A percentile compares a stretch with the other conserved stretches of the same genome.
Conservation (phyloP, 2,329 filamentous ascomycete genomes). For the Fusarium tricinctum region DNA sequence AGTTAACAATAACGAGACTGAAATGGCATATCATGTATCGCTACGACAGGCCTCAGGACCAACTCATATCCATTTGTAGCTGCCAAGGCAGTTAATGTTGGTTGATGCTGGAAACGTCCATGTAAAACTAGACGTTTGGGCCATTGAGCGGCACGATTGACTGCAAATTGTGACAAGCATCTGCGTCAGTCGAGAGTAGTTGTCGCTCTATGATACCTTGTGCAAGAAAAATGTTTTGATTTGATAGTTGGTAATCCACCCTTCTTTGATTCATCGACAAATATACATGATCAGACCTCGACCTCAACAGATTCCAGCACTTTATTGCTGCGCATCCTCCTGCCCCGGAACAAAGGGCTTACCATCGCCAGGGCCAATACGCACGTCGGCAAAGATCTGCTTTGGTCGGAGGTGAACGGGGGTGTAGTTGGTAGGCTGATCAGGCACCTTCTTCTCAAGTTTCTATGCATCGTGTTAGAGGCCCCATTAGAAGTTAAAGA, state of each 20-base stretch:
- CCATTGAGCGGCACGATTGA: background rate
- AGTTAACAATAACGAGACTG: background rate
- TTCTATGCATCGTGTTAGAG: slow-evolving; percentile 65
- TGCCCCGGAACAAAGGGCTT: slow-evolving; percentile 59
- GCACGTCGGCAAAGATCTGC: slow-evolving; percentile 72
- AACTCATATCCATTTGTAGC: no score
- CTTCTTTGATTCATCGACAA: slow-evolving; percentile 52
- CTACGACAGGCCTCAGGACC: background rate
- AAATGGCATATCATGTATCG: background rate
- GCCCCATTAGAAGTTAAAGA: background rate
- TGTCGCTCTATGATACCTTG: background rate
- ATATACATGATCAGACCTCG: slow-evolving; percentile 51
- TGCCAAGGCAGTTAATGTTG: background rate
- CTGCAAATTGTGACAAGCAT: background rate
- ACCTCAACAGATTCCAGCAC: slow-evolving; percentile 39
- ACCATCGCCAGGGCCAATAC: slow-evolving; percentile 59
- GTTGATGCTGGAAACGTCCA: background rate
- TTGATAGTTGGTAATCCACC: slow-evolving; percentile 42
- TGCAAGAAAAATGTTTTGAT: slow-evolving; percentile 17
- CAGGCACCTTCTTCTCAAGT: slow-evolving; percentile 84
- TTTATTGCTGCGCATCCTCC: slow-evolving; percentile 56
- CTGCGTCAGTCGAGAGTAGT: background rate
- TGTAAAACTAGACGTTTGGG: background rate
- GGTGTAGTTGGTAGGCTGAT: slow-evolving; percentile 75
- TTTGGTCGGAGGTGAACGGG: slow-evolving; percentile 80